Evolutionary conservation across 768 basidiomycete genomes (phyloP).

Genomic region (Tylopilus vinaceipallidus): DNA sequence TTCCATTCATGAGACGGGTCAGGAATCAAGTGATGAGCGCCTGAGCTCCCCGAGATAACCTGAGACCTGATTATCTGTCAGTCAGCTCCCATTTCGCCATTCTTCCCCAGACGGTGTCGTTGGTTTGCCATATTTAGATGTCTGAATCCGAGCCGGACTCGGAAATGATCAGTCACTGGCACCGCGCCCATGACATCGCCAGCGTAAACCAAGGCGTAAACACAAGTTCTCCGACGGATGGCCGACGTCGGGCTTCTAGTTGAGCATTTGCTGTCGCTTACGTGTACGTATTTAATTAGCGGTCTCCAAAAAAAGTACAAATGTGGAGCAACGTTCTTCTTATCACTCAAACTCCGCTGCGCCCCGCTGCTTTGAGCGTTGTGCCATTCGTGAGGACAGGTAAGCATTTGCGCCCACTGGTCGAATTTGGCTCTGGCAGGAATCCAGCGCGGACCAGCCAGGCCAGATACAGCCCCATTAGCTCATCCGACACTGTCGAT

Average conservation of each 20-base stretch:
- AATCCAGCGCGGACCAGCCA: conserved; percentile 90
- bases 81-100: not conserved
- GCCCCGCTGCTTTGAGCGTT: conserved; percentile 61
- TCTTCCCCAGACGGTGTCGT: not conserved
- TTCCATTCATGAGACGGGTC: conserved; percentile 10
- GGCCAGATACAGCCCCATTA: conserved; percentile 86
- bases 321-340: not conserved
- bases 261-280: not conserved
- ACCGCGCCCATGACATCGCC: not conserved
- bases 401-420: conserved; percentile 41
- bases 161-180: no score
- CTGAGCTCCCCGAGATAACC: not conserved
- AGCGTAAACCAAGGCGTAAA: no score
- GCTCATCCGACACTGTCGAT: conserved; percentile 66
- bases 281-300: not conserved
- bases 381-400: conserved; percentile 44
- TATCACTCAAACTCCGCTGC: conserved; percentile 41
- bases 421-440: conserved; percentile 53
- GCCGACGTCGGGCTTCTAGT: not conserved
- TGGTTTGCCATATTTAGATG: not conserved
- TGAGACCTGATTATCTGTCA: no score
- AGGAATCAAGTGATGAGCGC: not conserved
- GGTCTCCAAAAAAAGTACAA: not conserved
- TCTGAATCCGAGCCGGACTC: no score
- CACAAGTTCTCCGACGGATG: not conserved